Evolutionary conservation across 257 asterid genomes (phyloP), one percentile per base, ranked within the genome.

Genomic region (Craterostigma plantagineum): DNA sequence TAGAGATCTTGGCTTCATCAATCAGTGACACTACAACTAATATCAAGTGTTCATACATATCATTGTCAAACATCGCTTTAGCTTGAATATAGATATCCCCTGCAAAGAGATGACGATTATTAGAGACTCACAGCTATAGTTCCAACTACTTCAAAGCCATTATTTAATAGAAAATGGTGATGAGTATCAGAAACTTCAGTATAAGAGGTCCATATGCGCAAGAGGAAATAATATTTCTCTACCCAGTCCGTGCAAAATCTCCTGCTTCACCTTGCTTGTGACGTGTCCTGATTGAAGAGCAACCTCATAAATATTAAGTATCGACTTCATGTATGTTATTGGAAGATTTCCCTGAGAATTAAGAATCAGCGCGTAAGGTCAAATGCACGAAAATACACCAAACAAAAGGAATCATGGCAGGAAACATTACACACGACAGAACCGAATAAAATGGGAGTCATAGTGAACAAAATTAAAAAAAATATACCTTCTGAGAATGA

Each of bases 181-280:
- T 2, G 30, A 6, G 2, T 23, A 23, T 23, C 30, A 23, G 30
- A 23, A 23, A 23, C 30, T 23, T 23, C 30, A 23, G 30, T 23
- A 23, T 23, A 23, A 23, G 33, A 38, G 37, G 42, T 13, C 16
- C 40, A 42, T 16, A 47, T 13, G 16, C 52, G 47, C 18, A 43
- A 51, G 42, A 49, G 12, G 44, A 49, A 40, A 48, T 11, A 51
- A 38, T n/a, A 63, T 48, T 43, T 43, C 44, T 58, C 59, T 87
- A 87, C 98, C 98, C 59, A 87, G 94, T 56, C 92, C 73, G 47
- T 63, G 91, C 57, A 87, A 63, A 43, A 87, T 87, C 72, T 87
- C 98, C 71, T 87, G 98, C 77, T 79, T 82, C 91, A 82, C 90
- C 73, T 79, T 87, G 72, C 71, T 72, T 38, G 72, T 49, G 50